These are phyloP conservation scores for Colletotrichum destructivum DNA, from an alignment of 2,329 filamentous ascomycete genomes.

Conservation along the genomic window DNA sequence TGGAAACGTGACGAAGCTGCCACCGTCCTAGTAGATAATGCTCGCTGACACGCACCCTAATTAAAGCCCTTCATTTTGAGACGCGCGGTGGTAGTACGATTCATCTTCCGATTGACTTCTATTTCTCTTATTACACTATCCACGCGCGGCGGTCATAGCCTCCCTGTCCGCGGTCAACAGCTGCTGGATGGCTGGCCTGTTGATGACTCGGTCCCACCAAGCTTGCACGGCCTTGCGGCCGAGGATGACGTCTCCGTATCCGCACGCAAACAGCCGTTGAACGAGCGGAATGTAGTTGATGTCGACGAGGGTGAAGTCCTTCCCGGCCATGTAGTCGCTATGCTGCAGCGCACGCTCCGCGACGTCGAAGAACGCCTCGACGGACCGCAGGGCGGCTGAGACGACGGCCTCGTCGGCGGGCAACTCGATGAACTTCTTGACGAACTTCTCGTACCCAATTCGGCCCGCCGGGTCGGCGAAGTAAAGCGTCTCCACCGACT, in stretches of 20 bases:
- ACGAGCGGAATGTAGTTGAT: conserved; percentile 64
- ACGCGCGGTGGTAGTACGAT: not conserved
- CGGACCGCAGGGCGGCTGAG: conserved; percentile 52
- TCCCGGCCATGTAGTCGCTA: conserved; percentile 61
- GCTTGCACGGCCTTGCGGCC: conserved; percentile 54
- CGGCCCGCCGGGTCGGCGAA: conserved; percentile 60
- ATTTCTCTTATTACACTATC: conserved; percentile 35
- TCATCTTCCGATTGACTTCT: not conserved
- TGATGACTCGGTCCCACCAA: conserved; percentile 59
- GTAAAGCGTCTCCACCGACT: conserved; percentile 58
- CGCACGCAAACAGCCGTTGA: conserved; percentile 58
- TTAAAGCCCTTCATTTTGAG: not conserved
- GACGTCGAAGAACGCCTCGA: conserved; percentile 61
- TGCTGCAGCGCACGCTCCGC: conserved; percentile 56
- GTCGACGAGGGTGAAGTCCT: conserved; percentile 60
- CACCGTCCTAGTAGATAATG: not conserved
- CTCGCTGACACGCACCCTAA: not conserved
- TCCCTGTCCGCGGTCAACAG: conserved; percentile 54
- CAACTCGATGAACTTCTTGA: conserved; percentile 59
- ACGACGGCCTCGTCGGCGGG: conserved; percentile 58
- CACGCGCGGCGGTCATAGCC: conserved; percentile 47
- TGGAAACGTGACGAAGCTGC: not conserved
- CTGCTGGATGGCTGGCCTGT: conserved; percentile 54
- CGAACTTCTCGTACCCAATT: conserved; percentile 62
- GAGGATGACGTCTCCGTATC: conserved; percentile 54